Conservation (phyloP, 305 asterid genomes). For the Nicotiana rustica region DNA sequence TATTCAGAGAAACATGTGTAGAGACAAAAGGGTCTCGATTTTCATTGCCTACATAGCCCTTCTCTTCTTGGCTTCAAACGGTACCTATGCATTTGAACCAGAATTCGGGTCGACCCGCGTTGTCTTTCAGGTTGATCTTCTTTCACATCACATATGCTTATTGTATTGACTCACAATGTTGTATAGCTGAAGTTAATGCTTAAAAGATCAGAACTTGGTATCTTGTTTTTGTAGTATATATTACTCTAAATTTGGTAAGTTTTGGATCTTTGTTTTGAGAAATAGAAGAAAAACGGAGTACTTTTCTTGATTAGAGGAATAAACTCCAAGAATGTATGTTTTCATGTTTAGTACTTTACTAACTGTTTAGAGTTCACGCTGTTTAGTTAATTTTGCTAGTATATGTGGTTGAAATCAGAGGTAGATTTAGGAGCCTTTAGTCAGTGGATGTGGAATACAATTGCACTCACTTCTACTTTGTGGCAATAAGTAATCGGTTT, state of each 20-base stretch:
- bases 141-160: neutral
- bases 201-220: too few relatives aligned
- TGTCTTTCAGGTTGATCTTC: slow-evolving; percentile 58
- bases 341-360: neutral
- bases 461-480: too few relatives aligned
- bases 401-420: neutral
- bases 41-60: slow-evolving; percentile 42
- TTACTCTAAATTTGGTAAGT: neutral
- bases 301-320: neutral
- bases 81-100: slow-evolving; percentile 50
- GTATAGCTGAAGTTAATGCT: too few relatives aligned
- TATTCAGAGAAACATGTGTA: slow-evolving; percentile 53
- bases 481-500: too few relatives aligned
- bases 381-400: neutral
- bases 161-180: too few relatives aligned
- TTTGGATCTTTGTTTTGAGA: neutral
- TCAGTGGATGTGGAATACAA: neutral
- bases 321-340: neutral
- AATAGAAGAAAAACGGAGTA: neutral
- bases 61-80: slow-evolving; percentile 42
- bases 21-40: slow-evolving; percentile 42
- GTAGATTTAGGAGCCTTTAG: neutral
- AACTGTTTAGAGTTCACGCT: neutral
- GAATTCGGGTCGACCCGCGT: slow-evolving; percentile 69
- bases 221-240: neutral